phyloP scores from a whole-genome alignment of 352 stramenopile species.

The Hyaloperonospora brassicae region DNA sequence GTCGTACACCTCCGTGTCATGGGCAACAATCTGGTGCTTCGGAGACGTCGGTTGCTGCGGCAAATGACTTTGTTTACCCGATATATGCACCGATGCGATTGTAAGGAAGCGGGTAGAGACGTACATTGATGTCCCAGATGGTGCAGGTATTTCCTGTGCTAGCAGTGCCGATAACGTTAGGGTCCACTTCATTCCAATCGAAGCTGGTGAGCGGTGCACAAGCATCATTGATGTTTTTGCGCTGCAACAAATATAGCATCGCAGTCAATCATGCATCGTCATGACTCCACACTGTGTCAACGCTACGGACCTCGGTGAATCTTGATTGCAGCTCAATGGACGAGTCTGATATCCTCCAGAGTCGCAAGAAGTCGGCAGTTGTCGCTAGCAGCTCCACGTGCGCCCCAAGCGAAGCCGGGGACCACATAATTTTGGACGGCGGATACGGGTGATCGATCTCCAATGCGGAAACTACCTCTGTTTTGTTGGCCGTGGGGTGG shows the following conservation, averaged over 20 bases:
- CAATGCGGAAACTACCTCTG: conserved; percentile 45
- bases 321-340: conserved; percentile 68
- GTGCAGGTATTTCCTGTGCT: conserved; percentile 98
- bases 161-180: conserved; percentile 92
- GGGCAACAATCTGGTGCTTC: conserved; percentile 95
- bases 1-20: conserved; percentile 98
- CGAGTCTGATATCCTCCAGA: conserved; percentile 69
- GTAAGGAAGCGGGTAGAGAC: conserved; percentile 4
- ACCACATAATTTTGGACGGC: conserved; percentile 86
- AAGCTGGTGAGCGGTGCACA: conserved; percentile 96
- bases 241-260: conserved; percentile 15
- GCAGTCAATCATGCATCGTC: neutral
- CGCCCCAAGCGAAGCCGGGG: conserved; percentile 39
- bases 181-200: conserved; percentile 97
- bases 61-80: neutral
- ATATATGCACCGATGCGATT: no score
- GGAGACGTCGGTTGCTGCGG: conserved; percentile 45
- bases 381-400: conserved; percentile 69
- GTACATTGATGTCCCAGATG: conserved; percentile 96
- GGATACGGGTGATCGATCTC: conserved; percentile 84
- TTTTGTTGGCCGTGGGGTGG: conserved; percentile 45
- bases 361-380: conserved; percentile 74
- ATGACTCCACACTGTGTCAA: neutral
- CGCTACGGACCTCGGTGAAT: conserved; percentile 48
- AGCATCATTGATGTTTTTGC: conserved; percentile 71